These are phyloP conservation scores for Apiospora aurea DNA, from an alignment of 2,329 filamentous ascomycete species.

Conservation along the genomic window DNA sequence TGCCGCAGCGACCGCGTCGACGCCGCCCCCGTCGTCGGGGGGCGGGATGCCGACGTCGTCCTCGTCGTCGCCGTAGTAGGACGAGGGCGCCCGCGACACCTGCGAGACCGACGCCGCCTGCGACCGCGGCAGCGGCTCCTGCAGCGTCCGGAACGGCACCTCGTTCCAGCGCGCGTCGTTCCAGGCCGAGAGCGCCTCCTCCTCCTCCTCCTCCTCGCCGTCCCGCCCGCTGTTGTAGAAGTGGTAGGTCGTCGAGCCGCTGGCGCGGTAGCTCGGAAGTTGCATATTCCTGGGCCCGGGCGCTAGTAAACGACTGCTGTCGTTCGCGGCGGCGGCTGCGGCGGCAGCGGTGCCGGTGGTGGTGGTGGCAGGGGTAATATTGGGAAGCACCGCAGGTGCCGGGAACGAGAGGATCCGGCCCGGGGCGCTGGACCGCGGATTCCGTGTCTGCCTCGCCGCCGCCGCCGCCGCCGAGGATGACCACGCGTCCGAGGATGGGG, in stretches of 20 bases:
- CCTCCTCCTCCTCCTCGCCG: too few species aligned
- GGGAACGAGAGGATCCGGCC: neutral
- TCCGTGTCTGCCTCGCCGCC: neutral
- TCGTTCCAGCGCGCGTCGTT: conserved; percentile 18
- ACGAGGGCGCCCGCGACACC: neutral
- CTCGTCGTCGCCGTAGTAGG: neutral
- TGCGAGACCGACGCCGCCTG: neutral
- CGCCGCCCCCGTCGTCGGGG: too few species aligned
- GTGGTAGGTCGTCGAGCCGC: neutral
- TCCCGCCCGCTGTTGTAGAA: neutral
- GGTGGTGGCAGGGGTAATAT: neutral
- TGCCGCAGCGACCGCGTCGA: neutral
- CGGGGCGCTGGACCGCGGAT: neutral
- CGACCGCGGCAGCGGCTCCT: conserved; percentile 5
- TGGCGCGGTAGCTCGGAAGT: neutral
- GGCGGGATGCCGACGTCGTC: neutral
- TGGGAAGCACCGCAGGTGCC: neutral
- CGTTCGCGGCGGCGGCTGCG: neutral
- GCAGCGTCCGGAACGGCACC: conserved; percentile 3
- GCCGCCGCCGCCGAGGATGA: neutral
- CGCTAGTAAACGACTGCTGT: neutral
- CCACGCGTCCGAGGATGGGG: neutral
- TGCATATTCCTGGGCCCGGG: too few species aligned
- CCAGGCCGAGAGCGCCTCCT: neutral
- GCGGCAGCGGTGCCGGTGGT: neutral